A percentile compares a stretch with the other conserved stretches of the same genome.
Evolutionary conservation across 129 eudicot genomes (phyloP).

Genomic region (Helianthus tuberosus): DNA sequence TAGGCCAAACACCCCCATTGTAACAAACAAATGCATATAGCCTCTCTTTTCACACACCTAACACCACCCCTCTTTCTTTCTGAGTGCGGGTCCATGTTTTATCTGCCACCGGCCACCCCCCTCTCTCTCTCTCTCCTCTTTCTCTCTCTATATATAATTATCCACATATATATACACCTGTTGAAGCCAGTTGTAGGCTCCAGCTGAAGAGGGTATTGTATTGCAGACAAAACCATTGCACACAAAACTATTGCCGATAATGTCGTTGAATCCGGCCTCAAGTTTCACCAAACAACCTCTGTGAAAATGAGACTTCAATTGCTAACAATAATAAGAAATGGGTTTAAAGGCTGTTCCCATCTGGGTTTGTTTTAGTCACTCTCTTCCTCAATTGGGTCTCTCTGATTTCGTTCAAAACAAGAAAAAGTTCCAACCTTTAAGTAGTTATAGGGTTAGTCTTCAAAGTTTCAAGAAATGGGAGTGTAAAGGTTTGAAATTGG

Average conservation of each 20-base stretch:
- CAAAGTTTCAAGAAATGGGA: slow-evolving; percentile 49
- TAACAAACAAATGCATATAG: neutral
- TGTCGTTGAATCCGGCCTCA: slow-evolving; percentile 40
- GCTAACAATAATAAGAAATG: slow-evolving; percentile 36
- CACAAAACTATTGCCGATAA: slow-evolving; percentile 25
- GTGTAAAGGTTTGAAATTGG: slow-evolving; percentile 41
- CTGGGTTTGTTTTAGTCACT: slow-evolving; percentile 39
- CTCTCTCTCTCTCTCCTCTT: neutral
- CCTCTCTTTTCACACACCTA: neutral
- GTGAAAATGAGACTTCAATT: slow-evolving; percentile 46
- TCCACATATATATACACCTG: slow-evolving; percentile 15
- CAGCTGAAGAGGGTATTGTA: slow-evolving; percentile 12
- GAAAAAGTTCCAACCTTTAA: slow-evolving; percentile 27
- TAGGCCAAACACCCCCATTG: too few species aligned
- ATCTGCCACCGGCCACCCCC: slow-evolving; percentile 2
- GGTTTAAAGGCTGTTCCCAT: slow-evolving; percentile 56
- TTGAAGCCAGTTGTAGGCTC: slow-evolving; percentile 32
- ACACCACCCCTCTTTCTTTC: neutral
- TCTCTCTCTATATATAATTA: neutral
- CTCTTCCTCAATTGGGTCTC: slow-evolving; percentile 43
- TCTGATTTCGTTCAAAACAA: slow-evolving; percentile 33
- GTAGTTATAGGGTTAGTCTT: neutral
- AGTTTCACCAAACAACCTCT: slow-evolving; percentile 33
- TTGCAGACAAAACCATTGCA: slow-evolving; percentile 19
- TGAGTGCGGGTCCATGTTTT: neutral